Base-by-base conservation (phyloP, 2,329 filamentous ascomycete genomes). In the Phialemoniopsis sp. region DNA sequence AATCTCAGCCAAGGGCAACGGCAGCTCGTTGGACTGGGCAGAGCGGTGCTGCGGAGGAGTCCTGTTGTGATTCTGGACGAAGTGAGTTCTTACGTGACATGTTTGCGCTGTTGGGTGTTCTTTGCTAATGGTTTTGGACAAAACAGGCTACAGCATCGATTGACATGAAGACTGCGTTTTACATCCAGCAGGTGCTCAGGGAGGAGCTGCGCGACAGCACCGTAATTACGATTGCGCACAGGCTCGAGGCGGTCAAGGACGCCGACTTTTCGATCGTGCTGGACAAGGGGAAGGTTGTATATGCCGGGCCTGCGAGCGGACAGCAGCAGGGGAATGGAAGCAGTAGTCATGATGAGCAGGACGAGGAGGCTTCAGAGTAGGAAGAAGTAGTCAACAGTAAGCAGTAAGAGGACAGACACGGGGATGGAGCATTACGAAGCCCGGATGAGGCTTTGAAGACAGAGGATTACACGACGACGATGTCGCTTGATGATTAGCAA, bases 161-260 rank as follows among this genome's bases (percentile, higher is more conserved):
- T 37, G 80, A 83, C 41, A 68, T 70, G 34, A 67, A 64, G 40
- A 83, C 80, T 2, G 79, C 80, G 0, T 64, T 66, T 15, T 65
- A 67, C 16, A 79, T 82, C 40, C 78, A 83, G 56, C 62, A 71
- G 13, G 64, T 82, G 3, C 52, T 83, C 30, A 58, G 77, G 4
- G 67, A 72, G 17, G 77, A 81, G 51, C 61, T 83, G 33, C 52
- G 54, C 4, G 44, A 66, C 13, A 79, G 74, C 47, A 83, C 80
- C 0, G 77, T 84, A 3, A 78, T 84, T 32, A 81, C 79, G 0
- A 82, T 84, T 53, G 79, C 80, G n/a, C 80, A 84, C 54, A 68
- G 79, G 2, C 60, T 82, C 2, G 76, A 82, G 55, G 80, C 80
- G 1, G 80, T 85, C 9, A 65, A 68, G 46, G 73, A 78, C 43